Evolutionary conservation across 2,329 filamentous ascomycete genomes (phyloP).

Genomic region (Corinectria fuckeliana): DNA sequence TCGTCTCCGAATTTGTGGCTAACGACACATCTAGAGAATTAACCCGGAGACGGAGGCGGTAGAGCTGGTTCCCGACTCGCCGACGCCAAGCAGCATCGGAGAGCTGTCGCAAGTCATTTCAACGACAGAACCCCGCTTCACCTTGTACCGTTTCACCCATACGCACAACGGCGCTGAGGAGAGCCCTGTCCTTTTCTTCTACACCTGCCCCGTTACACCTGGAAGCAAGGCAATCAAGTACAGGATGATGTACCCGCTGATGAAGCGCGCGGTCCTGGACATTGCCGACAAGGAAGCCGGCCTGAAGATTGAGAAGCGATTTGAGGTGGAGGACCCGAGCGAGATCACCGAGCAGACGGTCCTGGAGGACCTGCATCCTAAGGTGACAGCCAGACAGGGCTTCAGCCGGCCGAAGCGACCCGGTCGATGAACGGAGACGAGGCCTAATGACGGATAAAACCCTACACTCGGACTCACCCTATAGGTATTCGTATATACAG

Average conservation of each 20-base stretch:
- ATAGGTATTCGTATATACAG: not conserved
- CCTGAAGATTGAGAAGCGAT: conserved; percentile 72
- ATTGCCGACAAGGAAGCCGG: conserved; percentile 71
- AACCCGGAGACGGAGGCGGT: conserved; percentile 73
- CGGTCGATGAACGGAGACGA: conserved; percentile 58
- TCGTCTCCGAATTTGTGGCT: conserved; percentile 2
- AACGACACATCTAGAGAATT: conserved; percentile 64
- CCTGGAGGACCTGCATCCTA: conserved; percentile 71
- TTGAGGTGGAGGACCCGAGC: conserved; percentile 69
- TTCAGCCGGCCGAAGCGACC: conserved; percentile 84
- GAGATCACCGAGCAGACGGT: conserved; percentile 75
- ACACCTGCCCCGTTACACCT: conserved; percentile 75
- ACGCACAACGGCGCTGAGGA: conserved; percentile 58
- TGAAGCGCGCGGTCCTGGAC: conserved; percentile 70
- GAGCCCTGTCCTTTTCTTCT: conserved; percentile 77
- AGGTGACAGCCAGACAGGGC: conserved; percentile 67
- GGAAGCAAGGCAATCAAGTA: conserved; percentile 76
- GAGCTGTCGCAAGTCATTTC: conserved; percentile 69
- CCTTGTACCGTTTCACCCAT: conserved; percentile 74
- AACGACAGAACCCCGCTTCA: conserved; percentile 73
- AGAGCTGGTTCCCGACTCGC: conserved; percentile 64
- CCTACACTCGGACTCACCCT: not conserved
- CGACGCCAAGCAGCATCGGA: conserved; percentile 59
- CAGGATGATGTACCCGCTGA: conserved; percentile 82
- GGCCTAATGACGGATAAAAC: conserved; percentile 1